Percentiles rank a stretch among this genome's conserved stretches.
phyloP scores from a whole-genome alignment of 192 early-diverging fungal genomes.

The Mortierella antarctica region DNA sequence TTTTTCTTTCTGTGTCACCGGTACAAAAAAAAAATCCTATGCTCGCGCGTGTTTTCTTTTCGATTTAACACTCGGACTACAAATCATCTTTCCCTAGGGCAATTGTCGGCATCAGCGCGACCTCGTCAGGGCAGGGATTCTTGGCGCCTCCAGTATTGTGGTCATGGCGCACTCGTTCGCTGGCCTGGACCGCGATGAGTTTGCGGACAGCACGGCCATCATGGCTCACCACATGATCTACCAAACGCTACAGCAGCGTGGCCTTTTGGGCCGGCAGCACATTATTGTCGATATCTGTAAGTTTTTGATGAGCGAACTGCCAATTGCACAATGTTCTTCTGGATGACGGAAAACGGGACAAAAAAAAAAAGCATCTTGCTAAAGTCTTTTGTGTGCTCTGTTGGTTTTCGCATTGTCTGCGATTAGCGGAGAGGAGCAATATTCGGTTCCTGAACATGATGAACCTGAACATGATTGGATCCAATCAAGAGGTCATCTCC shows the following conservation, averaged over 20 bases:
- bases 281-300: slow-evolving; percentile 59
- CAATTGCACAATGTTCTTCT: no score
- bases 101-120: slow-evolving; percentile 61
- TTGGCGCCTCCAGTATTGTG: slow-evolving; percentile 58
- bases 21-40: background rate
- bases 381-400: background rate
- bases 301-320: background rate
- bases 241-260: slow-evolving; percentile 54
- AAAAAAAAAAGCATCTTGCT: background rate
- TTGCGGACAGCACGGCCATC: slow-evolving; percentile 60
- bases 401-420: slow-evolving; percentile 34
- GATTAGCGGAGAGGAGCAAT: slow-evolving; percentile 60
- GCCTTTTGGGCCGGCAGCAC: slow-evolving; percentile 37
- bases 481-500: background rate
- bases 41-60: background rate
- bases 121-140: slow-evolving; percentile 57
- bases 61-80: background rate
- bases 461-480: slow-evolving; percentile 44
- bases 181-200: slow-evolving; percentile 50
- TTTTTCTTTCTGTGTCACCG: slow-evolving; percentile 1
- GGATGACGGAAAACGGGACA: background rate
- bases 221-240: slow-evolving; percentile 76
- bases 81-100: slow-evolving; percentile 27
- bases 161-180: slow-evolving; percentile 55
- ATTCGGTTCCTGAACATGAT: slow-evolving; percentile 67